Evolutionary conservation across 352 stramenopile species (phyloP).

Genomic region (Pythium guiyangense): DNA sequence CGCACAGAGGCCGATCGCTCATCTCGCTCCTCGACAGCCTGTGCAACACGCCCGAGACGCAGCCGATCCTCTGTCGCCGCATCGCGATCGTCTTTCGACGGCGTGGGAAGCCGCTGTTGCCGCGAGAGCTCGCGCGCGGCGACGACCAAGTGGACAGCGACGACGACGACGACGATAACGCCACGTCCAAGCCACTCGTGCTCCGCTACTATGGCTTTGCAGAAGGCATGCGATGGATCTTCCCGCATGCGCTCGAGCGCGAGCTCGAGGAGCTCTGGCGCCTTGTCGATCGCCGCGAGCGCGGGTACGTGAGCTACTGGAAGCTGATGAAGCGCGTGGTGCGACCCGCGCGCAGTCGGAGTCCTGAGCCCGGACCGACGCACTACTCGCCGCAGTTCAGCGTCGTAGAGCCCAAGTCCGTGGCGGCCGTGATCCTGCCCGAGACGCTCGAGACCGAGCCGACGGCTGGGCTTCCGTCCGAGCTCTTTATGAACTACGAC

Average conservation of each 20-base stretch:
- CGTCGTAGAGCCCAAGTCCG: constrained; percentile 31
- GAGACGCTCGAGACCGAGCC: constrained; percentile 21
- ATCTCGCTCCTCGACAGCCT: constrained; percentile 45
- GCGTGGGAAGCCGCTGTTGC: constrained; percentile 14
- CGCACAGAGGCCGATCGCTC: constrained; percentile 28
- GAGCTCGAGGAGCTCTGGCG: constrained; percentile 62
- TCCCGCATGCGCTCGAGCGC: constrained; percentile 39
- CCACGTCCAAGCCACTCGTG: constrained; percentile 1
- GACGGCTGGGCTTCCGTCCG: constrained; percentile 32
- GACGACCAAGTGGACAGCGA: background rate
- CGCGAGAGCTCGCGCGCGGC: constrained; percentile 5
- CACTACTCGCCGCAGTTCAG: constrained; percentile 60
- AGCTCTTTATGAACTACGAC: constrained; percentile 73
- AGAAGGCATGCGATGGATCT: constrained; percentile 41
- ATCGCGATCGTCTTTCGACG: constrained; percentile 48
- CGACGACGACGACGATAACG: background rate
- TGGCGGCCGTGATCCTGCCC: constrained; percentile 47
- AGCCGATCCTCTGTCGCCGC: constrained; percentile 47
- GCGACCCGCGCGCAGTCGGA: constrained; percentile 26
- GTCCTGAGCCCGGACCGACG: constrained; percentile 58
- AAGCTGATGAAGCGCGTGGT: constrained; percentile 19
- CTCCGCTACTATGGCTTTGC: constrained; percentile 33
- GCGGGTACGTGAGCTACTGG: constrained; percentile 14
- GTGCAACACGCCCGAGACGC: constrained; percentile 40
- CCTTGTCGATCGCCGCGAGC: constrained; percentile 15